Base-by-base conservation (phyloP, 2,329 filamentous ascomycete species). In the Aspergillus pseudonomiae region DNA sequence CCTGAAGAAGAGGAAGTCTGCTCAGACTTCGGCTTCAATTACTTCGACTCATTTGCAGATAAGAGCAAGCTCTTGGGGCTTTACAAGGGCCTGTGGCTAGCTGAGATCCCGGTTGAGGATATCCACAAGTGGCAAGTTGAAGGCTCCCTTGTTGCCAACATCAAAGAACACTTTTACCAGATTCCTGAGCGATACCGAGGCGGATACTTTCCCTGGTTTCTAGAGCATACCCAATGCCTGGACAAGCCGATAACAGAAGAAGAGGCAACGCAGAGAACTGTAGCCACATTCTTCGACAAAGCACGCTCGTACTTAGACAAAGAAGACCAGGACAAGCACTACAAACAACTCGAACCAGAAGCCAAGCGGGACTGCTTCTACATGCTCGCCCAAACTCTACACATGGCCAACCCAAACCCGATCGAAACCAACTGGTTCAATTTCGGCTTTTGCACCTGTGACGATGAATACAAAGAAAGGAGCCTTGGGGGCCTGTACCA, bases 231-330 rank as follows among this genome's bases (percentile, higher is more conserved):
- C 6, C 12, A 50, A 32, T 30, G 26, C 1, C 24, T 50, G 0
- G 26, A 50, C 30, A n/a, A 12, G 1, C 46, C 12, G 7, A 50
- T 19, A 9, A 50, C 16, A 19, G 5, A 30, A 3, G 6, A 50
- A 50, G 16, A 50, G 24, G 12, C 14, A 11, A 2, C 9, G 26
- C 2, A n/a, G 3, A 16, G 24, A 3, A 26, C 14, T 3, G 24
- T 30, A n/a, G 3, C 14, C 5, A 50, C 14, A 28, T 19, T 50
- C 7, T 30, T 19, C 26, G 46, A 19, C 7, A 4, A 55, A 73
- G 30, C 30, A 19, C 52, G 30, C 1, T 36, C 10, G 2, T 54
- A 16, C 19, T 9, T 54, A 2, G 52, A 16, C 52, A 36, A 36
- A 24, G n/a, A 54, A 19, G 52, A 36, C 52, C 52, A 24, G 11